Evolutionary conservation across 2,329 filamentous ascomycete species (phyloP).

Genomic region (Parastagonospora nodorum): DNA sequence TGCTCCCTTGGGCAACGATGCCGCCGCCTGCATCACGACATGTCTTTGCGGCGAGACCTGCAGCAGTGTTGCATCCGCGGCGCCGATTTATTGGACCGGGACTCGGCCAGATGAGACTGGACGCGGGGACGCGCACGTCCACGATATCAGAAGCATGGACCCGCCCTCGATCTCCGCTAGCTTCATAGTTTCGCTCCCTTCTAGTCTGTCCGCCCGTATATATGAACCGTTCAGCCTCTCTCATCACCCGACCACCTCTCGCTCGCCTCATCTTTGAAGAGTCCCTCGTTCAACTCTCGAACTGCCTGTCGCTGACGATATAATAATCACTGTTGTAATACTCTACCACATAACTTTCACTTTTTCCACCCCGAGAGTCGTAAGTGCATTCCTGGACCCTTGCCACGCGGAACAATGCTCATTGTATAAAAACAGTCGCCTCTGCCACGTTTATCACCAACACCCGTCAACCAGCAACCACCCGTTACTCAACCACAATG

Average conservation of each 20-base stretch:
- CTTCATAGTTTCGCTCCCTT: constrained; percentile 11
- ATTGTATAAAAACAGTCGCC: not conserved
- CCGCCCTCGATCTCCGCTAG: constrained; percentile 22
- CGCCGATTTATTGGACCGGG: not conserved
- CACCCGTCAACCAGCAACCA: not conserved
- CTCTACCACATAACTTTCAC: not conserved
- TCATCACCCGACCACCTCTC: constrained; percentile 17
- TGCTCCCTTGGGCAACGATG: constrained; percentile 9
- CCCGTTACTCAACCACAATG: constrained; percentile 42
- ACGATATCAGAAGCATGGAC: constrained; percentile 14
- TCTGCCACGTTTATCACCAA: constrained; percentile 4
- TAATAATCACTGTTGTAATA: constrained; percentile 16
- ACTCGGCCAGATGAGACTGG: not conserved
- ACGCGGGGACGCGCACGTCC: constrained; percentile 3
- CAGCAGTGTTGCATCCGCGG: constrained; percentile 4
- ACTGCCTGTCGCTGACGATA: constrained; percentile 30
- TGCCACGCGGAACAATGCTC: not conserved
- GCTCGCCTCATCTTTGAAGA: constrained; percentile 33
- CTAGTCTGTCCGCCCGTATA: constrained; percentile 13
- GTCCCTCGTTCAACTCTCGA: constrained; percentile 5
- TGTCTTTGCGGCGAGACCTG: constrained; percentile 15
- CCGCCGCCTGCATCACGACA: constrained; percentile 10
- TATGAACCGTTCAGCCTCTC: constrained; percentile 1
- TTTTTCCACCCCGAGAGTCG: constrained; percentile 1
- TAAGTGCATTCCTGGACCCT: constrained; percentile 16